These are phyloP conservation scores for Eleusine coracana DNA, from an alignment of 176 grass and related monocot species.

Conservation along the genomic window DNA sequence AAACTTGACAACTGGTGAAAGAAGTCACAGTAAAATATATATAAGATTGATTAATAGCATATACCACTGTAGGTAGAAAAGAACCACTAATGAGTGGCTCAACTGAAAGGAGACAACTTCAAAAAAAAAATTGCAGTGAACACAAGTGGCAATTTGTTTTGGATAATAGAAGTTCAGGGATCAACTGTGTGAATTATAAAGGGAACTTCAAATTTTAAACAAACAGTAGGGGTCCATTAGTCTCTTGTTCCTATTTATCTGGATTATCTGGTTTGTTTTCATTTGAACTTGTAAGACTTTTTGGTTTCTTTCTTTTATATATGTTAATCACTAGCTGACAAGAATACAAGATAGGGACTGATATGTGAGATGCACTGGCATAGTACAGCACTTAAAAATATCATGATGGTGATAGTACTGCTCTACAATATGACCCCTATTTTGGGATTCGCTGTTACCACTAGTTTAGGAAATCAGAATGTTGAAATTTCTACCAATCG, in stretches of 20 bases:
- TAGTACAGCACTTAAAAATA: not conserved
- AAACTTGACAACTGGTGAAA: slow-evolving; percentile 24
- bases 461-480: slow-evolving; percentile 1
- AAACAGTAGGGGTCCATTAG: not conserved
- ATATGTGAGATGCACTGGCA: not conserved
- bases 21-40: not conserved
- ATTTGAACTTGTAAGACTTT: too few relatives aligned
- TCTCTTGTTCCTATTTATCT: too few relatives aligned
- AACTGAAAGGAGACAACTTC: slow-evolving; percentile 24
- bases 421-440: not conserved
- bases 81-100: not conserved
- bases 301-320: too few relatives aligned
- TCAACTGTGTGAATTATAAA: not conserved
- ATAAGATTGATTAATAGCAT: not conserved
- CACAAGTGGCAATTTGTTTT: not conserved
- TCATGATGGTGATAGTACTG: not conserved
- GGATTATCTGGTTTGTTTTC: too few relatives aligned
- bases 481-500: not conserved
- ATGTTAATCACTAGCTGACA: too few relatives aligned
- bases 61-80: slow-evolving; percentile 22
- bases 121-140: not conserved
- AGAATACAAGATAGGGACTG: not conserved
- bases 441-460: not conserved
- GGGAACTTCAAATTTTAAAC: not conserved
- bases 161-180: not conserved